Conservation (phyloP, 495 filamentous ascomycete species). For the Penicillium salamii region DNA sequence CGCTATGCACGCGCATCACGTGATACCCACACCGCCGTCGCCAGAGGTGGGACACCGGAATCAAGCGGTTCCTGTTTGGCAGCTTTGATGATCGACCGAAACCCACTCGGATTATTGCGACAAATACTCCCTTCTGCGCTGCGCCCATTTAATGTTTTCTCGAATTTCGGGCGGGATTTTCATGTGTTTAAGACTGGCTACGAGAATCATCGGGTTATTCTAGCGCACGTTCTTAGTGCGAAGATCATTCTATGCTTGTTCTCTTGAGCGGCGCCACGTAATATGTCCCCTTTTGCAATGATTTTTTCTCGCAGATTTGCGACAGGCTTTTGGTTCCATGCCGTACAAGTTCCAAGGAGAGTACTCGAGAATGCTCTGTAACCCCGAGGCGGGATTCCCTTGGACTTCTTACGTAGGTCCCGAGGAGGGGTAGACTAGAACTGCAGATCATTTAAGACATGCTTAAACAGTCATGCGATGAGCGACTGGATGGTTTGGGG, state of each 20-base stretch:
- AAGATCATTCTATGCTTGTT: conserved; percentile 11
- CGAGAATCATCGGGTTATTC: conserved; percentile 1
- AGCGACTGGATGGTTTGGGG: background rate
- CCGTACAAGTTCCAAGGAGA: conserved; percentile 8
- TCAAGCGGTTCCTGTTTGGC: conserved; percentile 28
- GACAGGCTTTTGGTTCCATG: too few species aligned
- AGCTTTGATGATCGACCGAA: conserved; percentile 23
- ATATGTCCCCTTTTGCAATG: conserved; percentile 6
- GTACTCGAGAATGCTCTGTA: conserved; percentile 8
- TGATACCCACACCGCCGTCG: conserved; percentile 26
- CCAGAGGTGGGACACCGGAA: conserved; percentile 15
- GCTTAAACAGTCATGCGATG: conserved; percentile 26
- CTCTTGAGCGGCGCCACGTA: background rate
- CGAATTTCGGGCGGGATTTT: too few species aligned
- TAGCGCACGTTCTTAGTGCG: conserved; percentile 10
- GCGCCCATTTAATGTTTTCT: background rate
- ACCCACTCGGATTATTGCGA: conserved; percentile 19
- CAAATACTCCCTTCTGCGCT: conserved; percentile 2
- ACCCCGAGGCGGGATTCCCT: conserved; percentile 4
- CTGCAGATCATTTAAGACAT: conserved; percentile 31
- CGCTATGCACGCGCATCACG: conserved; percentile 27
- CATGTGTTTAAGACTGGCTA: too few species aligned
- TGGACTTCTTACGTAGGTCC: conserved; percentile 23
- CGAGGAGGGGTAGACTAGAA: conserved; percentile 31
- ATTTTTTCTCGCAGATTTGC: background rate